Conservation (phyloP, 2,329 filamentous ascomycete genomes). For the Phialophora tarda region DNA sequence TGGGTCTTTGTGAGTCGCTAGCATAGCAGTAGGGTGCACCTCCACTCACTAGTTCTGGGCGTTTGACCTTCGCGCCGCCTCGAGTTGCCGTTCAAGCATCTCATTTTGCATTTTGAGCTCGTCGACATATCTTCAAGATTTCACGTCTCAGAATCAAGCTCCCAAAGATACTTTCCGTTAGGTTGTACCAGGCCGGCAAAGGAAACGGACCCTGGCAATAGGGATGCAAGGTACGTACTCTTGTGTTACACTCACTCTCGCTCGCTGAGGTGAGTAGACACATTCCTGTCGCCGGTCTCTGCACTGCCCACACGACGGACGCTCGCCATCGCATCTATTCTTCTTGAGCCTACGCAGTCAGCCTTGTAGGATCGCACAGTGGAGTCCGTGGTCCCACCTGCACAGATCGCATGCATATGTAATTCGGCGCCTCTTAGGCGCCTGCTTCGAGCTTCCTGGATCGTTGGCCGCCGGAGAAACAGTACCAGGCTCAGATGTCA, state of each 20-base stretch:
- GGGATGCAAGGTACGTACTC: neutral
- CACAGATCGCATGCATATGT: conserved; percentile 16
- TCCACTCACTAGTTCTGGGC: neutral
- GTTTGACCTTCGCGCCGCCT: conserved; percentile 1
- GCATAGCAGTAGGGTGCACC: neutral
- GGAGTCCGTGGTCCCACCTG: conserved; percentile 17
- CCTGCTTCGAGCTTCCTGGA: conserved; percentile 2
- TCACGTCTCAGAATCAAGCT: neutral
- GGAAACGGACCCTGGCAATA: neutral
- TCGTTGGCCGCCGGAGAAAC: conserved; percentile 6
- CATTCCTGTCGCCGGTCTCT: conserved; percentile 13
- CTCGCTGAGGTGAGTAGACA: conserved; percentile 11
- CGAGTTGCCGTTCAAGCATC: conserved; percentile 13
- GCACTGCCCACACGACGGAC: conserved; percentile 13
- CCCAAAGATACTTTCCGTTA: neutral
- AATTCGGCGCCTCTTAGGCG: conserved; percentile 9
- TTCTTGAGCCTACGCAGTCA: conserved; percentile 13
- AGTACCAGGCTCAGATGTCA: conserved; percentile 10
- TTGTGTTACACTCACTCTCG: conserved; percentile 10
- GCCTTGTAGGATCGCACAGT: conserved; percentile 1
- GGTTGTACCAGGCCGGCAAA: neutral
- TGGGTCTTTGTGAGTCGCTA: neutral
- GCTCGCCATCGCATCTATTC: conserved; percentile 18
- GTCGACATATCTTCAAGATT: conserved; percentile 10
- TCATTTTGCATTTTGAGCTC: conserved; percentile 16